Percentiles rank a stretch among this genome's conserved stretches.
phyloP scores from a whole-genome alignment of 2,329 filamentous ascomycete genomes.

The Onygenales sp. region DNA sequence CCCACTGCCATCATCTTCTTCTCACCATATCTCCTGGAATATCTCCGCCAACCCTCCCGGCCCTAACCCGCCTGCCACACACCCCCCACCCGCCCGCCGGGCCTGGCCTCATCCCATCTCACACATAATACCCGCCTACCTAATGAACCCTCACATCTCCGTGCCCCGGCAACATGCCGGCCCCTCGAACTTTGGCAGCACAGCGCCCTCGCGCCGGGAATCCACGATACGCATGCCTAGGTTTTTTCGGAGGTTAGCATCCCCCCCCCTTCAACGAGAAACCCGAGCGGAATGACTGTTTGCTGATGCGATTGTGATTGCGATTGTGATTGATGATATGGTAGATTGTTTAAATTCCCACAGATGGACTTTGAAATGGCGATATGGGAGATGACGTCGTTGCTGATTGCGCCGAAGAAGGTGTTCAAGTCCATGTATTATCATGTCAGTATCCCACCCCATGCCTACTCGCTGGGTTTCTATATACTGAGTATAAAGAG shows the following conservation, averaged over 20 bases:
- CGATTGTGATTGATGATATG: background rate
- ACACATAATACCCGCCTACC: background rate
- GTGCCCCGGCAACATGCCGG: constrained; percentile 49
- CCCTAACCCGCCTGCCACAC: background rate
- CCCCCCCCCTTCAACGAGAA: constrained; percentile 5
- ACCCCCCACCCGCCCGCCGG: background rate
- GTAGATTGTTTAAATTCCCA: constrained; percentile 58
- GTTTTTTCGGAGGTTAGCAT: constrained; percentile 53
- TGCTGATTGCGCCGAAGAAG: constrained; percentile 60
- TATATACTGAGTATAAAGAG: background rate
- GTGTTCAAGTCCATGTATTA: constrained; percentile 64
- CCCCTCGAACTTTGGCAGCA: constrained; percentile 43
- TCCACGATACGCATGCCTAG: constrained; percentile 52
- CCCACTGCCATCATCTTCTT: too few relatives aligned
- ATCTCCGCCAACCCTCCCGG: too few relatives aligned
- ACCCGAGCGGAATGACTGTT: background rate
- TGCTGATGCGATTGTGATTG: background rate
- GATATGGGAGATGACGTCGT: constrained; percentile 61
- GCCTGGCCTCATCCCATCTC: background rate
- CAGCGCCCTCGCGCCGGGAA: constrained; percentile 39
- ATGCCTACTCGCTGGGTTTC: background rate
- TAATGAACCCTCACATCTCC: constrained; percentile 53
- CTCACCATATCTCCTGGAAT: too few relatives aligned
- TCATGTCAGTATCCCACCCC: constrained; percentile 41
- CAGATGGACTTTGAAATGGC: constrained; percentile 69